These are phyloP conservation scores for Flammula alnicola DNA, from an alignment of 1,284 basidiomycete genomes.

Conservation along the genomic window DNA sequence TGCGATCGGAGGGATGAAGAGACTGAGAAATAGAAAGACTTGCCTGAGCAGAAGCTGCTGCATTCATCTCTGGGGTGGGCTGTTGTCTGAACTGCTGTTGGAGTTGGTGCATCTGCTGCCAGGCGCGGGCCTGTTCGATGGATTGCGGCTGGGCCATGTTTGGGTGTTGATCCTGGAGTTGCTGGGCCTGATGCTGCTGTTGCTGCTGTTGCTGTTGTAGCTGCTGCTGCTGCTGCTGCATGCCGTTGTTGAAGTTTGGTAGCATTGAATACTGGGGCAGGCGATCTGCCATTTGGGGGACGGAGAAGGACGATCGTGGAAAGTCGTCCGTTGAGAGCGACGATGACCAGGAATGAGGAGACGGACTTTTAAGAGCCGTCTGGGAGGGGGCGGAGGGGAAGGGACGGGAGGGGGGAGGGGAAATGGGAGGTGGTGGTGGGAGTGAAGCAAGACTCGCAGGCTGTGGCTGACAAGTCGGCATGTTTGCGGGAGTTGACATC, in stretches of 20 bases:
- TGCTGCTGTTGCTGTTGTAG: constrained; percentile 40
- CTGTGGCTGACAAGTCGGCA: constrained; percentile 46
- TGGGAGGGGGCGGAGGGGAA: constrained; percentile 31
- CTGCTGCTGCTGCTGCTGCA: constrained; percentile 50
- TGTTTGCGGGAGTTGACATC: constrained; percentile 39
- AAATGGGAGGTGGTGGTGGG: constrained; percentile 42
- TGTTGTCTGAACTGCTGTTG: constrained; percentile 46
- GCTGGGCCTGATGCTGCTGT: constrained; percentile 49
- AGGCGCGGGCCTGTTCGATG: constrained; percentile 54
- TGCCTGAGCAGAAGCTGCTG: constrained; percentile 50
- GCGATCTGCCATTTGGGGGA: constrained; percentile 64
- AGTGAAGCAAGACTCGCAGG: constrained; percentile 47
- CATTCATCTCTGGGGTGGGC: constrained; percentile 44
- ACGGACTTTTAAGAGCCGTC: no score
- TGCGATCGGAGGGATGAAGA: constrained; percentile 11
- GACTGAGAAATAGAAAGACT: constrained; percentile 31
- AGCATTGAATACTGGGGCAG: constrained; percentile 54
- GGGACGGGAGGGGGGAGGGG: constrained; percentile 23
- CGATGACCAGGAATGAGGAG: no score
- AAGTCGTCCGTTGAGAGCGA: no score
- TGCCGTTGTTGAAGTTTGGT: constrained; percentile 48
- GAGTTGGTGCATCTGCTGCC: constrained; percentile 55
- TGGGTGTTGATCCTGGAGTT: constrained; percentile 43
- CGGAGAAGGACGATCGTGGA: no score
- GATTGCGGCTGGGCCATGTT: constrained; percentile 36